Evolutionary conservation across 169 alveolate genomes (phyloP).

Genomic region (Plasmodium ovale): DNA sequence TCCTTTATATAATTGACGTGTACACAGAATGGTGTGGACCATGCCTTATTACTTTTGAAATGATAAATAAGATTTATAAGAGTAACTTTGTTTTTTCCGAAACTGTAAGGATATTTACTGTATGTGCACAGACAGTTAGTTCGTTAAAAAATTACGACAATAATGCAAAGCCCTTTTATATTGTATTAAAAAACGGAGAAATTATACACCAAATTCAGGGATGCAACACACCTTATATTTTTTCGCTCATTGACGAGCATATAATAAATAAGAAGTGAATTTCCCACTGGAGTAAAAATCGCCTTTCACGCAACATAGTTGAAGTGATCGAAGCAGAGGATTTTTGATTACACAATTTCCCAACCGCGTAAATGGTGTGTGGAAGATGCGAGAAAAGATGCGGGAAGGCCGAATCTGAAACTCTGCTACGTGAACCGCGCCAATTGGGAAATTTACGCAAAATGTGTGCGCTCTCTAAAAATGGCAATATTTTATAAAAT

Average conservation of each 20-base stretch:
- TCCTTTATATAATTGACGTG: constrained; percentile 72
- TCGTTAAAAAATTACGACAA: constrained; percentile 74
- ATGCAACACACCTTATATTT: constrained; percentile 66
- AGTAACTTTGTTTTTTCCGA: constrained; percentile 43
- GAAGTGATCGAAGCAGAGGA: no score
- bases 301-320: no score
- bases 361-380: no score
- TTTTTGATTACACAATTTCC: no score
- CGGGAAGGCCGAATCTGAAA: no score
- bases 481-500: no score
- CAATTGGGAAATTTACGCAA: no score
- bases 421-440: no score
- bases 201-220: constrained; percentile 70
- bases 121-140: constrained; percentile 60
- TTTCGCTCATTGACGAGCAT: constrained; percentile 66
- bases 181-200: constrained; percentile 75
- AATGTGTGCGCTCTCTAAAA: no score
- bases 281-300: no score
- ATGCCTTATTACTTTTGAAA: constrained; percentile 73
- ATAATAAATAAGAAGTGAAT: constrained; percentile 13
- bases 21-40: constrained; percentile 77
- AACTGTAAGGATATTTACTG: constrained; percentile 62
- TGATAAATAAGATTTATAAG: constrained; percentile 68
- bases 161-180: constrained; percentile 73
- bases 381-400: no score